Evolutionary conservation across 2,329 filamentous ascomycete genomes (phyloP).

Genomic region (Diaporthe eres): DNA sequence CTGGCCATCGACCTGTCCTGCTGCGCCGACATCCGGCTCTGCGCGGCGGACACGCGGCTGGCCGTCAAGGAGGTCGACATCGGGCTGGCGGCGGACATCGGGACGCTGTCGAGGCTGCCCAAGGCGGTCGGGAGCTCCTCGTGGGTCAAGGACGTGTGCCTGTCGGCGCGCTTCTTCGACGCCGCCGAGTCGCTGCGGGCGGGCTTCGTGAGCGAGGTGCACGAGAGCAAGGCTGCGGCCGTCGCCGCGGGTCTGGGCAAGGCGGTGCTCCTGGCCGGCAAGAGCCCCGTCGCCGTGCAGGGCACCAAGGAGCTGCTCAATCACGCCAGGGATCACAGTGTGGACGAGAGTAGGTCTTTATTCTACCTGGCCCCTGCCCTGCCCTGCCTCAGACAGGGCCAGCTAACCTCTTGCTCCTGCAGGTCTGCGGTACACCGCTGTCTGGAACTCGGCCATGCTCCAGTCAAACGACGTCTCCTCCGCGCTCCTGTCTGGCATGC

Average conservation of each 20-base stretch:
- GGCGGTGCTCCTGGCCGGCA: slow-evolving; percentile 77
- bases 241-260: slow-evolving; percentile 74
- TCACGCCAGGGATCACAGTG: slow-evolving; percentile 82
- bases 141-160: slow-evolving; percentile 85
- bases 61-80: slow-evolving; percentile 88
- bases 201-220: slow-evolving; percentile 78
- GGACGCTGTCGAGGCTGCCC: slow-evolving; percentile 80
- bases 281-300: slow-evolving; percentile 90
- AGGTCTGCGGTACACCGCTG: slow-evolving; percentile 84
- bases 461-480: slow-evolving; percentile 84
- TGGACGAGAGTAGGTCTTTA: slow-evolving; percentile 77
- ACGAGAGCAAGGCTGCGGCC: slow-evolving; percentile 73
- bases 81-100: slow-evolving; percentile 84
- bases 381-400: slow-evolving; percentile 1
- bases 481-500: slow-evolving; percentile 81
- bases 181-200: slow-evolving; percentile 78
- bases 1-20: slow-evolving; percentile 82
- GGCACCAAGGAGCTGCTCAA: slow-evolving; percentile 91
- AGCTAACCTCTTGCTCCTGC: slow-evolving; percentile 33
- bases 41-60: slow-evolving; percentile 71
- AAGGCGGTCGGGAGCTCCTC: slow-evolving; percentile 78
- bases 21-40: slow-evolving; percentile 79
- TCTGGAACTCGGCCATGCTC: slow-evolving; percentile 89
- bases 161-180: slow-evolving; percentile 79
- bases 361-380: slow-evolving; percentile 7